These are phyloP conservation scores for Caulochytrium protostelioides DNA, from an alignment of 371 early-diverging fungal species.

Conservation along the genomic window DNA sequence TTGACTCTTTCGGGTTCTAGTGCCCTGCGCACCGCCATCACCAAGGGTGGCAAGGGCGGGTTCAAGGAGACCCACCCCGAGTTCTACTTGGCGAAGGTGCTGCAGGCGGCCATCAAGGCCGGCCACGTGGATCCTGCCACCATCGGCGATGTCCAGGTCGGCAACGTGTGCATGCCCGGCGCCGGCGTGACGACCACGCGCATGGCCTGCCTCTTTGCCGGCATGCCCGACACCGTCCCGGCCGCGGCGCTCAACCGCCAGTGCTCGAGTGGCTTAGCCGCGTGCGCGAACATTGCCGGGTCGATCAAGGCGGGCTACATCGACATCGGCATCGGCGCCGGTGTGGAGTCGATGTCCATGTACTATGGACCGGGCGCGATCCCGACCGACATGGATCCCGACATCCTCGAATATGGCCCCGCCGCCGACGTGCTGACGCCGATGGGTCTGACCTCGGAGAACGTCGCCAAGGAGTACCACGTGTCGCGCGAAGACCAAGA, in stretches of 20 bases:
- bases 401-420: conserved; percentile 38
- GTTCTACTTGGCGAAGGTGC: conserved; percentile 64
- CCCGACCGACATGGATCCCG: conserved; percentile 44
- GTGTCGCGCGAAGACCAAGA: conserved; percentile 73
- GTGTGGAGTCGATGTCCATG: conserved; percentile 93
- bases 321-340: conserved; percentile 87
- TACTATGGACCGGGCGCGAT: conserved; percentile 64
- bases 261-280: conserved; percentile 64
- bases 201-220: conserved; percentile 88
- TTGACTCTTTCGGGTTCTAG: too few relatives aligned
- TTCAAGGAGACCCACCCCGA: conserved; percentile 82
- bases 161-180: conserved; percentile 77
- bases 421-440: conserved; percentile 30
- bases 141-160: conserved; percentile 86
- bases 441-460: conserved; percentile 78
- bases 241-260: conserved; percentile 72
- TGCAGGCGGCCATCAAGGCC: conserved; percentile 31
- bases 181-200: conserved; percentile 85
- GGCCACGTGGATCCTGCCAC: conserved; percentile 50
- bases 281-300: conserved; percentile 44
- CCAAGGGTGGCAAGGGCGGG: conserved; percentile 76
- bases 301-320: conserved; percentile 80
- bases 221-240: conserved; percentile 53
- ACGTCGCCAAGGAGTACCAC: conserved; percentile 69
- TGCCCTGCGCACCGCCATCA: conserved; percentile 63